These are phyloP conservation scores for Hansenula lynferdii DNA, from an alignment of 1,139 yeast genomes.

Conservation along the genomic window DNA sequence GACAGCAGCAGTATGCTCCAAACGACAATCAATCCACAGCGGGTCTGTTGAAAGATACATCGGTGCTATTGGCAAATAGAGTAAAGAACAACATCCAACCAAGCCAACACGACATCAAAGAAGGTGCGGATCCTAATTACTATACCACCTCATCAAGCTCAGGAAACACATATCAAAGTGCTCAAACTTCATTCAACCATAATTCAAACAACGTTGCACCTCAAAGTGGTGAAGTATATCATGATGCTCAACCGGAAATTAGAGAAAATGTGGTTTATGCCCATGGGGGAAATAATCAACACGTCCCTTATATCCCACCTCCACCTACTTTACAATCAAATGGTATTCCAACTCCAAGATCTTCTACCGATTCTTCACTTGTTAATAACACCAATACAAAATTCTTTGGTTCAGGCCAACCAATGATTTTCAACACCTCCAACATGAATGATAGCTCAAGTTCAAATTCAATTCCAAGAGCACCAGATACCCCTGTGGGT, in stretches of 20 bases:
- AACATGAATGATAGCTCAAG: slow-evolving; percentile 1
- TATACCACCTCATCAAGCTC: background rate
- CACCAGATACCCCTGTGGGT: slow-evolving; percentile 18
- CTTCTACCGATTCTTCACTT: background rate
- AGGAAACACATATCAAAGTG: background rate
- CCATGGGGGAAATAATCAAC: background rate
- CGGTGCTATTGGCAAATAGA: background rate
- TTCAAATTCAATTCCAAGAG: slow-evolving; percentile 6
- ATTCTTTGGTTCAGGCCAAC: background rate
- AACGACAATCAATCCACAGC: background rate
- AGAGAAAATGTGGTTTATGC: background rate
- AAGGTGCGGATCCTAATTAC: too few relatives aligned
- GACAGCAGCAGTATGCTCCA: background rate
- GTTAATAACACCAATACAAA: too few relatives aligned
- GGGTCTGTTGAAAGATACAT: background rate
- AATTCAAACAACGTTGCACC: too few relatives aligned
- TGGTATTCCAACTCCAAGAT: background rate
- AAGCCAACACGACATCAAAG: too few relatives aligned
- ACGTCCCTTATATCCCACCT: slow-evolving; percentile 2
- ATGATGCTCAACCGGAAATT: background rate
- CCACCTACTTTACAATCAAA: slow-evolving; percentile 3
- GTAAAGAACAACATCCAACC: too few relatives aligned
- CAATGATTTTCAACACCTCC: background rate
- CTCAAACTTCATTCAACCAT: background rate
- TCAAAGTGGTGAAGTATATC: background rate